These are phyloP conservation scores for Narthecium ossifragum DNA, from an alignment of 106 monocot species.

Conservation along the genomic window DNA sequence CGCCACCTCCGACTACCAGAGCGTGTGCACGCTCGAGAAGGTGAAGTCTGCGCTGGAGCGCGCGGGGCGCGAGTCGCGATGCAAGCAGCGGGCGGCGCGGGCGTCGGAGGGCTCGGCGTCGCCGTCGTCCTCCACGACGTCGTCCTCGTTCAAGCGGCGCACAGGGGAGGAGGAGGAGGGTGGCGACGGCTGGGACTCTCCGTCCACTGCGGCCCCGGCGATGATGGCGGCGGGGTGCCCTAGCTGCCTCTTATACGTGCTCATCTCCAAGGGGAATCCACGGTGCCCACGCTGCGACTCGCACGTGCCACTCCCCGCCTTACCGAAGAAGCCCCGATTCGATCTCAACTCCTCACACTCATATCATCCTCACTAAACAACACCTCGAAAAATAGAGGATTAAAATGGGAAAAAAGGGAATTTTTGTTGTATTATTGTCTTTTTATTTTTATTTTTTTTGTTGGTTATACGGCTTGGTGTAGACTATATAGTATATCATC, in stretches of 20 bases:
- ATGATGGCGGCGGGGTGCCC: constrained; percentile 77
- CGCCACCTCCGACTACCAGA: constrained; percentile 32
- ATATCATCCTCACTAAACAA: too few relatives aligned
- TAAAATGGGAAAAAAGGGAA: too few relatives aligned
- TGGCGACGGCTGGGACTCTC: constrained; percentile 12
- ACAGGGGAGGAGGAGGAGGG: neutral
- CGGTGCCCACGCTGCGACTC: constrained; percentile 60
- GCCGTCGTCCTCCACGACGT: constrained; percentile 14
- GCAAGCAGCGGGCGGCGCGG: neutral
- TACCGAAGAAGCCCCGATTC: constrained; percentile 32
- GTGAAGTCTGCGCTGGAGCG: constrained; percentile 67
- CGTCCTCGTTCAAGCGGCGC: constrained; percentile 18
- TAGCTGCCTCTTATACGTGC: constrained; percentile 64
- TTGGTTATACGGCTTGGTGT: too few relatives aligned
- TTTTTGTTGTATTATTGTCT: too few relatives aligned
- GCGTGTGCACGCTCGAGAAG: constrained; percentile 75
- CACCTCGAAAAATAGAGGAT: too few relatives aligned
- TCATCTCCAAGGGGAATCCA: constrained; percentile 46
- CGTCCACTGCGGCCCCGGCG: neutral
- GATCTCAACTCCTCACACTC: constrained; percentile 36
- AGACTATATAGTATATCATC: too few relatives aligned
- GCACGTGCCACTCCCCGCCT: constrained; percentile 22
- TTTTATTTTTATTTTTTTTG: too few relatives aligned
- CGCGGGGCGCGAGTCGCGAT: constrained; percentile 9
- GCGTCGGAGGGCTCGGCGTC: constrained; percentile 8